phyloP scores from a whole-genome alignment of 2,329 filamentous ascomycete species.

The Aspergillus niger region DNA sequence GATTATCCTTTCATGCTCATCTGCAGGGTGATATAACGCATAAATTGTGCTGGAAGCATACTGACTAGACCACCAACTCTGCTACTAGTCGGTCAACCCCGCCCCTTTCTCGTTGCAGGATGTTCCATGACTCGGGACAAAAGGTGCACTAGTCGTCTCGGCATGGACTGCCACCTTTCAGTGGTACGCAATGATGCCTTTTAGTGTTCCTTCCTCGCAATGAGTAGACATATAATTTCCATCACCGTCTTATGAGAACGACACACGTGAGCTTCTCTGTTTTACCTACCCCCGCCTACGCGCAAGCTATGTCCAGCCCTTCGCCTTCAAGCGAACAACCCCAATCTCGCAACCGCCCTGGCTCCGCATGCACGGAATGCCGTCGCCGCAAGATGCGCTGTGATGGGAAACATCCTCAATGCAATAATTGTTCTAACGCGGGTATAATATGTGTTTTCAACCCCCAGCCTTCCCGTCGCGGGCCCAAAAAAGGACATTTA shows the following conservation, averaged over 20 bases:
- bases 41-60: background rate
- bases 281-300: background rate
- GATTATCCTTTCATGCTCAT: background rate
- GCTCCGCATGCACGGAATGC: slow-evolving; percentile 15
- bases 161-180: background rate
- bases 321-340: background rate
- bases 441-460: slow-evolving; percentile 9
- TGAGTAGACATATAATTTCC: background rate
- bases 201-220: background rate
- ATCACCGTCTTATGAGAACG: background rate
- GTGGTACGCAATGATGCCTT: background rate
- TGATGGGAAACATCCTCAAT: slow-evolving; percentile 13
- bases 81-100: background rate
- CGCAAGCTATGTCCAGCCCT: background rate
- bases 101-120: background rate
- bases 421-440: slow-evolving; percentile 3
- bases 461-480: background rate
- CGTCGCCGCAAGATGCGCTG: slow-evolving; percentile 15
- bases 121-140: background rate
- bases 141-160: background rate
- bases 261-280: background rate
- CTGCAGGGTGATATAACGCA: background rate
- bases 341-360: slow-evolving; percentile 13
- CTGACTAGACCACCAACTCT: background rate
- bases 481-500: slow-evolving; percentile 13